Conservation (phyloP, 148 eudicot species). For the Nyssa sinensis region DNA sequence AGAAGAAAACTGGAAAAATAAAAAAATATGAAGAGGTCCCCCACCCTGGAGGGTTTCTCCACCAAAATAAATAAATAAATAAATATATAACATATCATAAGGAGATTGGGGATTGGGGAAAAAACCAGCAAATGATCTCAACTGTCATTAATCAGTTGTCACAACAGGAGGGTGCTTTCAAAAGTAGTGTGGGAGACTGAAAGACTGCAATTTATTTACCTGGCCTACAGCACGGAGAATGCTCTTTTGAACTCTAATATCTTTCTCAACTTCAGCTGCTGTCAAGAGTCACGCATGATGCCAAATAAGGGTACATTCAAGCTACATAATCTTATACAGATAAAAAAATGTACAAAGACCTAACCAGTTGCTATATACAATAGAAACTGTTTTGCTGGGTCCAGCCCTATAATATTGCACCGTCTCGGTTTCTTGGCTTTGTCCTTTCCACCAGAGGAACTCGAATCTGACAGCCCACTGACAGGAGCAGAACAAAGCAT, state of each 20-base stretch:
- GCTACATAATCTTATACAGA: neutral
- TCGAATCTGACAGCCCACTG: slow-evolving; percentile 81
- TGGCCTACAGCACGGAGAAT: slow-evolving; percentile 91
- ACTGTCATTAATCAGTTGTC: neutral
- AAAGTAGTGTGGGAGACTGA: neutral
- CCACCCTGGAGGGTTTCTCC: too few species aligned
- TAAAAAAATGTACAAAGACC: slow-evolving; percentile 12
- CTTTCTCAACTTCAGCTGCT: slow-evolving; percentile 84
- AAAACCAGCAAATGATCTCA: too few species aligned
- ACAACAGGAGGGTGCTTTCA: neutral
- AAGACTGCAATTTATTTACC: slow-evolving; percentile 33
- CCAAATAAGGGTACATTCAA: neutral
- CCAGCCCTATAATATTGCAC: slow-evolving; percentile 80
- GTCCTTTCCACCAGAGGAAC: slow-evolving; percentile 82
- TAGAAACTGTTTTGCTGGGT: slow-evolving; percentile 78
- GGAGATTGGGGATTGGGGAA: too few species aligned
- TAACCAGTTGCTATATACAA: slow-evolving; percentile 83
- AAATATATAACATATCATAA: too few species aligned
- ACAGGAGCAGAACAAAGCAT: slow-evolving; percentile 88
- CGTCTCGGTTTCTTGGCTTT: slow-evolving; percentile 85
- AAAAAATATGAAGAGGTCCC: too few species aligned
- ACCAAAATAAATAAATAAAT: too few species aligned
- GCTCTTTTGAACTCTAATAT: slow-evolving; percentile 79
- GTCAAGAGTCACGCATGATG: slow-evolving; percentile 20
- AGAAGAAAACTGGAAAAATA: too few species aligned